phyloP scores from a whole-genome alignment of 768 basidiomycete genomes.

The Guyanaporus albipodus region DNA sequence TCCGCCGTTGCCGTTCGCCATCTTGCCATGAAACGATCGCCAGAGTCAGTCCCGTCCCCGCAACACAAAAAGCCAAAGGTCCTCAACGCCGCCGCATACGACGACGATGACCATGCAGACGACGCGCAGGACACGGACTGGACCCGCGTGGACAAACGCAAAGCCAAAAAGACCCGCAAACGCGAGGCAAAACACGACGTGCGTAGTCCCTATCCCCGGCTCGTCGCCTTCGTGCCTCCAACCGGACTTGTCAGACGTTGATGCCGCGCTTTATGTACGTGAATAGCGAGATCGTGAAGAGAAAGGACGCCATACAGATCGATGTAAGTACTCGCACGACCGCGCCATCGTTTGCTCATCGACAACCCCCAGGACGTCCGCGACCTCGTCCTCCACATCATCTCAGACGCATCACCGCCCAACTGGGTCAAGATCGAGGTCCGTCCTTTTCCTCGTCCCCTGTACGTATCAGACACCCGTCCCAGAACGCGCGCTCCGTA shows the following conservation, averaged over 20 bases:
- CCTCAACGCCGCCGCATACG: background rate
- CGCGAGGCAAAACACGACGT: slow-evolving; percentile 56
- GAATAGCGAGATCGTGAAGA: slow-evolving; percentile 67
- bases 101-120: background rate
- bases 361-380: slow-evolving; percentile 66
- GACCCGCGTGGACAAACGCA: slow-evolving; percentile 71
- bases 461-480: background rate
- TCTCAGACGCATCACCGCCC: slow-evolving; percentile 78
- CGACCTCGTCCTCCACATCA: slow-evolving; percentile 77
- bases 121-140: slow-evolving; percentile 34
- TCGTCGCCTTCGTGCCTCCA: no score
- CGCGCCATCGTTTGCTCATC: no score
- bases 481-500: slow-evolving; percentile 68
- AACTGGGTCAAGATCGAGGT: slow-evolving; percentile 88
- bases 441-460: slow-evolving; percentile 12
- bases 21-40: no score
- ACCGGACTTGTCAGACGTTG: no score
- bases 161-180: slow-evolving; percentile 65
- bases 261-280: slow-evolving; percentile 78
- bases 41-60: no score
- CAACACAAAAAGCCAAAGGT: slow-evolving; percentile 42
- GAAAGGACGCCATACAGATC: slow-evolving; percentile 74
- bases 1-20: no score
- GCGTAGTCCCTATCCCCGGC: no score
- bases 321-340: slow-evolving; percentile 56